A percentile compares a stretch with the other conserved stretches of the same genome.
These are phyloP conservation scores for Metschnikowia lochheadii DNA, from an alignment of 805 yeast genomes.

Conservation along the genomic window DNA sequence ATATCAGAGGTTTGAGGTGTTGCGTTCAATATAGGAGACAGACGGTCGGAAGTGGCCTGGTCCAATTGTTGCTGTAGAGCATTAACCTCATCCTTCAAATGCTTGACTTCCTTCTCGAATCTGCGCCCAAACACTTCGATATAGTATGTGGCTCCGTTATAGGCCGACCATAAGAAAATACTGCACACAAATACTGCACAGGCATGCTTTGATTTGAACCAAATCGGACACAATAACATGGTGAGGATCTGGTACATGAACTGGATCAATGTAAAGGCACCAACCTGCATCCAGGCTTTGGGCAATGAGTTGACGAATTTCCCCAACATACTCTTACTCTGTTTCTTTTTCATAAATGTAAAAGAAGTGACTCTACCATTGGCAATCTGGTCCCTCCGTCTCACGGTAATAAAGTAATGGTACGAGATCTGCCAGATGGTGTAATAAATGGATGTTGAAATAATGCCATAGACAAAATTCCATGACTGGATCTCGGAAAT, in stretches of 20 bases:
- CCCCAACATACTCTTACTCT: slow-evolving; percentile 63
- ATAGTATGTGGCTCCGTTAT: slow-evolving; percentile 93
- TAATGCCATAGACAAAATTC: slow-evolving; percentile 65
- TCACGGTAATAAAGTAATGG: slow-evolving; percentile 87
- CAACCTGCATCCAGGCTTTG: slow-evolving; percentile 74
- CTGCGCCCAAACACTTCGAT: slow-evolving; percentile 88
- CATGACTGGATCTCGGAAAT: slow-evolving; percentile 62
- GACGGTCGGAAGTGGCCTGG: not conserved
- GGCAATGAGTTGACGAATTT: slow-evolving; percentile 77
- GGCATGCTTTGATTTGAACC: slow-evolving; percentile 66
- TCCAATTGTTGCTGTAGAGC: slow-evolving; percentile 44
- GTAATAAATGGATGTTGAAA: slow-evolving; percentile 78
- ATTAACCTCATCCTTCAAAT: slow-evolving; percentile 66
- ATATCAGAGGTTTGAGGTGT: not conserved
- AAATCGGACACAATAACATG: slow-evolving; percentile 86
- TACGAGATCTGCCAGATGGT: slow-evolving; percentile 86
- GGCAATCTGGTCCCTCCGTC: slow-evolving; percentile 71
- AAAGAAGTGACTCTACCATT: slow-evolving; percentile 86
- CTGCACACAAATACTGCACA: slow-evolving; percentile 64
- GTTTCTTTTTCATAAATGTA: slow-evolving; percentile 72
- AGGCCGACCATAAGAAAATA: slow-evolving; percentile 77
- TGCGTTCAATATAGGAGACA: not conserved
- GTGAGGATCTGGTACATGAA: slow-evolving; percentile 81
- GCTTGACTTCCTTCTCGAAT: slow-evolving; percentile 78
- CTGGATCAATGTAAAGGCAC: slow-evolving; percentile 83